Conservation (phyloP, 2,329 filamentous ascomycete species). For the Chrysosporium keratinophilum region DNA sequence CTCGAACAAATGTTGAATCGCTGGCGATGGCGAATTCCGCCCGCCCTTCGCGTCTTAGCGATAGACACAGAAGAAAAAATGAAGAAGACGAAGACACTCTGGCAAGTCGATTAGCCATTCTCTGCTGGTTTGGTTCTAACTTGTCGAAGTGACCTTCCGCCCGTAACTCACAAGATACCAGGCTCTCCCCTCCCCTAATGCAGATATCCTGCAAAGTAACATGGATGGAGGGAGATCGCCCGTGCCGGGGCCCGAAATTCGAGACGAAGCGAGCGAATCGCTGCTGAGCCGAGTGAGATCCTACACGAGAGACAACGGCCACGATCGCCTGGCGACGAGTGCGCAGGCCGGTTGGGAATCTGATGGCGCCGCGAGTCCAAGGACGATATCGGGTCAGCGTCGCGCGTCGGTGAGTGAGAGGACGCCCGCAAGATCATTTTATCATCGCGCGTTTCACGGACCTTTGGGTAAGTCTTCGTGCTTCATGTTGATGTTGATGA, state of each 20-base stretch:
- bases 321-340: neutral
- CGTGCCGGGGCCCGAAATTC: neutral
- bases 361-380: neutral
- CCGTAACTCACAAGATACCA: too few species aligned
- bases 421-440: slow-evolving; percentile 38
- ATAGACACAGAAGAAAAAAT: too few species aligned
- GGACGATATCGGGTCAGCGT: neutral
- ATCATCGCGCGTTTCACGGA: slow-evolving; percentile 37
- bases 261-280: neutral
- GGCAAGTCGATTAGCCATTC: too few species aligned
- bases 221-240: slow-evolving; percentile 9
- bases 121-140: too few species aligned
- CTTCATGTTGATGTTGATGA: neutral
- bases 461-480: slow-evolving; percentile 26
- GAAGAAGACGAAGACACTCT: too few species aligned
- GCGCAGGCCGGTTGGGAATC: neutral
- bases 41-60: too few species aligned
- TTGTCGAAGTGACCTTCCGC: too few species aligned
- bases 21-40: too few species aligned
- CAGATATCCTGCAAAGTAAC: neutral
- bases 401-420: slow-evolving; percentile 24
- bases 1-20: too few species aligned
- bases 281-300: neutral
- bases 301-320: slow-evolving; percentile 1
- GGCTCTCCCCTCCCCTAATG: neutral